Conservation (phyloP, 345 rosid genomes). For the Eutrema yunnanense region DNA sequence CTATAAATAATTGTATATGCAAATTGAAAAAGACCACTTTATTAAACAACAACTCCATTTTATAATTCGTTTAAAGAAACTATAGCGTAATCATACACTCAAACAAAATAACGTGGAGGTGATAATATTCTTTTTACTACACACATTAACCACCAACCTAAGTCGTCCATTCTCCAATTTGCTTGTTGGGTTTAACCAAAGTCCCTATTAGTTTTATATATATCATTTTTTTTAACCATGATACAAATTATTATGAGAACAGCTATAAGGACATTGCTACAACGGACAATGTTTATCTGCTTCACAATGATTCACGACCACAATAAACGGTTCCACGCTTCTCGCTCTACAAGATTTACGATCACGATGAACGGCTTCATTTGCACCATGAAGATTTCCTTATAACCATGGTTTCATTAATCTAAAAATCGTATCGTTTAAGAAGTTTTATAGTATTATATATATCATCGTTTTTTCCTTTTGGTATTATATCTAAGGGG, state of each 20-base stretch:
- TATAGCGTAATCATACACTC: constrained; percentile 17
- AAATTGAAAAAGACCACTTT: constrained; percentile 9
- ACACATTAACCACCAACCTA: neutral
- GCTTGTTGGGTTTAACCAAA: neutral
- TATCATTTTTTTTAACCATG: neutral
- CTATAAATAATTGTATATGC: neutral
- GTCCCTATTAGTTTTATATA: neutral
- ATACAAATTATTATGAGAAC: too few relatives aligned
- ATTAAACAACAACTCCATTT: neutral
- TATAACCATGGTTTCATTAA: too few relatives aligned
- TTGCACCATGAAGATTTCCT: too few relatives aligned
- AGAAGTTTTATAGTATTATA: neutral
- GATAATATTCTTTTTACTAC: neutral
- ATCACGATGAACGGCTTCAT: too few relatives aligned
- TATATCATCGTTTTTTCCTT: neutral
- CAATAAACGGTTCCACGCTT: too few relatives aligned
- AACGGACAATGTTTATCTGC: too few relatives aligned
- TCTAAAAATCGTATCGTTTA: too few relatives aligned
- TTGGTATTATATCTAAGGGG: neutral
- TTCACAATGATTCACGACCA: too few relatives aligned
- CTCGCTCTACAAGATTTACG: too few relatives aligned
- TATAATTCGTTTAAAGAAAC: neutral
- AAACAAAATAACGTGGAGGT: constrained; percentile 4
- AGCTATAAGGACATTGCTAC: too few relatives aligned
- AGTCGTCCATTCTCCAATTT: neutral